Conservation (phyloP, 2,329 filamentous ascomycete genomes). For the Fusarium chuoi region DNA sequence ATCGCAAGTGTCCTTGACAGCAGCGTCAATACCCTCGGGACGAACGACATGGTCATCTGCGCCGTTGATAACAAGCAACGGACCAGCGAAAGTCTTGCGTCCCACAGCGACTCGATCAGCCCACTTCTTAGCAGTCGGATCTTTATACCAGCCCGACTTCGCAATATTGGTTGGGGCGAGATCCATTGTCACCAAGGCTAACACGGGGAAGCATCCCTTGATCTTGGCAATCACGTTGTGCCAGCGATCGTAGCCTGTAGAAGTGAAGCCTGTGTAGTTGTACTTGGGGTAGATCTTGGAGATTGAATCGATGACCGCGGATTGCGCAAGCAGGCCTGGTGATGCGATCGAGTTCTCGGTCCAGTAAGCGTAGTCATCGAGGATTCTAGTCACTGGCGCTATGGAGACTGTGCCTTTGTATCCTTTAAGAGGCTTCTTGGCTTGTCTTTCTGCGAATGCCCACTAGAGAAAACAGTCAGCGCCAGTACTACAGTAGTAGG, state of each 20-base stretch:
- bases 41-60: constrained; percentile 13
- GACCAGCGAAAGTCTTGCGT: not conserved
- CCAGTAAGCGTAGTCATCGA: constrained; percentile 17
- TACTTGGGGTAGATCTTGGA: constrained; percentile 21
- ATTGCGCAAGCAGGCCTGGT: constrained; percentile 2
- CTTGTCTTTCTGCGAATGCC: constrained; percentile 27
- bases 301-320: constrained; percentile 14
- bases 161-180: not conserved
- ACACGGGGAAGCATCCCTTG: constrained; percentile 19
- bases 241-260: constrained; percentile 23
- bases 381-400: constrained; percentile 22
- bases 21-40: not conserved
- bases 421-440: constrained; percentile 17
- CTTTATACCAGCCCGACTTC: not conserved
- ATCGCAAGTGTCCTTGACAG: constrained; percentile 1
- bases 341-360: constrained; percentile 2
- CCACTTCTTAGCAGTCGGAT: not conserved
- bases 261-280: constrained; percentile 20
- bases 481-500: not conserved
- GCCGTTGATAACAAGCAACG: not conserved
- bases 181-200: constrained; percentile 1
- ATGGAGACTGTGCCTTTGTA: constrained; percentile 26
- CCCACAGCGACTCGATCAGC: constrained; percentile 2
- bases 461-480: not conserved
- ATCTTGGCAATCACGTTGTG: constrained; percentile 20